Percentiles rank a stretch among this genome's conserved stretches.
Evolutionary conservation across 345 rosid genomes (phyloP).

Genomic region (Eucalyptus guilfoylei): DNA sequence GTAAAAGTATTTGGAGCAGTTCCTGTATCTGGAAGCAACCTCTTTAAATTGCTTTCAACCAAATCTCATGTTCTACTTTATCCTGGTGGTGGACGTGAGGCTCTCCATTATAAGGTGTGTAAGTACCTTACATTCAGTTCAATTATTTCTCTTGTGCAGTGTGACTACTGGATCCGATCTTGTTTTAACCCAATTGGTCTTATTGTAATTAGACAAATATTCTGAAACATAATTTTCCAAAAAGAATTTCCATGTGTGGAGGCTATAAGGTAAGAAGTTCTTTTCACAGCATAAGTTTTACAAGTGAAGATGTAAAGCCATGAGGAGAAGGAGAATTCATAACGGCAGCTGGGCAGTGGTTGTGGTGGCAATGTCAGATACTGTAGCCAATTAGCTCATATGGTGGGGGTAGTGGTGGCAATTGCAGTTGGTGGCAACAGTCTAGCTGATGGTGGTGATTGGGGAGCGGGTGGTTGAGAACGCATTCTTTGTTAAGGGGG

Average conservation of each 20-base stretch:
- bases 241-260: neutral
- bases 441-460: neutral
- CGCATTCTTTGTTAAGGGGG: neutral
- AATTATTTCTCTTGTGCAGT: neutral
- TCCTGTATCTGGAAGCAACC: conserved; percentile 52
- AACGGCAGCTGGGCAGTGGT: neutral
- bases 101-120: conserved; percentile 66
- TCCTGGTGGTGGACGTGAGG: conserved; percentile 87
- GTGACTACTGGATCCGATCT: neutral
- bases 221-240: neutral
- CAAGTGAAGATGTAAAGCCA: neutral
- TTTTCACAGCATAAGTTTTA: neutral
- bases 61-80: conserved; percentile 74
- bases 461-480: neutral
- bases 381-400: neutral
- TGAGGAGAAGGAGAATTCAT: neutral
- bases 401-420: neutral
- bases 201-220: neutral
- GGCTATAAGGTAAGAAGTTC: neutral
- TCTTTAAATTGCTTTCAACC: conserved; percentile 52
- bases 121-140: neutral
- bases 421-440: neutral
- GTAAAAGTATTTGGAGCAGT: conserved; percentile 60
- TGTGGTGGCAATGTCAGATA: neutral
- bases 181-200: neutral